These are phyloP conservation scores for Colletotrichum spinosum DNA, from an alignment of 2,329 filamentous ascomycete species.

Conservation along the genomic window DNA sequence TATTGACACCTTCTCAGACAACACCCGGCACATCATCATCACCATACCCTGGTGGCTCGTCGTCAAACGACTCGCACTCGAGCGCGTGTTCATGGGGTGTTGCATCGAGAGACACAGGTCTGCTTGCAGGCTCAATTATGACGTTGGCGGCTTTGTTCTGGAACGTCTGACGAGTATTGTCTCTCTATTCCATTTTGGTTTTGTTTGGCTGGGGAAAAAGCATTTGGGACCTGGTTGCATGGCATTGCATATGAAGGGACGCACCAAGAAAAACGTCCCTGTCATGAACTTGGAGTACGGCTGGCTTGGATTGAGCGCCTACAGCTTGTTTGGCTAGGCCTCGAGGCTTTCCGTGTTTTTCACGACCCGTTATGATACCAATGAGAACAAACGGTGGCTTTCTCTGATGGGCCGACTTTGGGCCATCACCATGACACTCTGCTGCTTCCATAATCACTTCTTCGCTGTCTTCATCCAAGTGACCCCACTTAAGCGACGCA, in stretches of 20 bases:
- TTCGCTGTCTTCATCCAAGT: not conserved
- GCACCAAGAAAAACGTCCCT: not conserved
- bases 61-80: conserved; percentile 12
- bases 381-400: conserved; percentile 21
- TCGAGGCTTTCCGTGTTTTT: not conserved
- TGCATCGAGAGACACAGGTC: conserved; percentile 4
- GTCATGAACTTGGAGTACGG: not conserved
- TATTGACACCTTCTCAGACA: conserved; percentile 17
- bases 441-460: not conserved
- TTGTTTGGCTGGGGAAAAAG: conserved; percentile 6
- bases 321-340: conserved; percentile 7
- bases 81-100: conserved; percentile 10
- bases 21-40: conserved; percentile 9
- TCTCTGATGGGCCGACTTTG: not conserved
- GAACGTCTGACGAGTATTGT: not conserved
- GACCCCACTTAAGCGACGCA: not conserved
- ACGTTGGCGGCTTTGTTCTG: conserved; percentile 13
- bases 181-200: not conserved
- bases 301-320: not conserved
- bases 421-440: not conserved
- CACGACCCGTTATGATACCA: conserved; percentile 34
- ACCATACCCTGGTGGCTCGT: not conserved
- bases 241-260: conserved; percentile 9
- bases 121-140: conserved; percentile 12
- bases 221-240: not conserved